These are phyloP conservation scores for Albophoma yamanashiensis DNA, from an alignment of 2,329 filamentous ascomycete species.

Conservation along the genomic window DNA sequence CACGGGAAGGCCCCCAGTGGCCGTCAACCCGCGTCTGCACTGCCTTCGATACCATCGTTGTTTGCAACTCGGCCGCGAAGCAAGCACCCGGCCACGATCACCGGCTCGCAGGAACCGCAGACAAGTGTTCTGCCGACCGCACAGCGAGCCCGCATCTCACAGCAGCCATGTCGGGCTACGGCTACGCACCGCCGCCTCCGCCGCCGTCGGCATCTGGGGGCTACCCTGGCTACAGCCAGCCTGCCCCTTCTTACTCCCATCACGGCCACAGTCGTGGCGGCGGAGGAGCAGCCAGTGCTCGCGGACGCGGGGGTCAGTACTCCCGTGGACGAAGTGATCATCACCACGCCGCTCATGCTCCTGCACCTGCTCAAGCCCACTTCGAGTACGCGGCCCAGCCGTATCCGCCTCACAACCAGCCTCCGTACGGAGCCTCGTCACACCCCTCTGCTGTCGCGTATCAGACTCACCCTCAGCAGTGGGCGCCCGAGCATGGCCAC, in stretches of 20 bases:
- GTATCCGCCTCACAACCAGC: constrained; percentile 19
- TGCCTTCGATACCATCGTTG: no score
- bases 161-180: constrained; percentile 35
- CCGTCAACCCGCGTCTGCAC: background rate
- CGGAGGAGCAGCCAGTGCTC: constrained; percentile 23
- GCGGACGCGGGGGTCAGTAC: constrained; percentile 29
- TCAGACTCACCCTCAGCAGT: constrained; percentile 27
- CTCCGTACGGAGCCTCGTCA: constrained; percentile 16
- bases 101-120: background rate
- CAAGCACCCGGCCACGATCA: background rate
- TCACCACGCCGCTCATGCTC: constrained; percentile 22
- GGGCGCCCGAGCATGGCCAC: constrained; percentile 26
- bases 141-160: constrained; percentile 3
- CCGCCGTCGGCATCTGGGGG: constrained; percentile 23
- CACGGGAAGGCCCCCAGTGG: background rate
- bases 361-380: constrained; percentile 22
- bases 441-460: constrained; percentile 27
- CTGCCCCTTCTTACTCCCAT: constrained; percentile 25
- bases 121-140: constrained; percentile 9
- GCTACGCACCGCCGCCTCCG: constrained; percentile 43
- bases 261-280: constrained; percentile 25
- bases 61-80: background rate
- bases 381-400: constrained; percentile 33
- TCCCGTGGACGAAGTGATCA: constrained; percentile 29
- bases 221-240: constrained; percentile 27